Base-by-base conservation (phyloP, 495 filamentous ascomycete genomes). In the Penicillium paxilli region DNA sequence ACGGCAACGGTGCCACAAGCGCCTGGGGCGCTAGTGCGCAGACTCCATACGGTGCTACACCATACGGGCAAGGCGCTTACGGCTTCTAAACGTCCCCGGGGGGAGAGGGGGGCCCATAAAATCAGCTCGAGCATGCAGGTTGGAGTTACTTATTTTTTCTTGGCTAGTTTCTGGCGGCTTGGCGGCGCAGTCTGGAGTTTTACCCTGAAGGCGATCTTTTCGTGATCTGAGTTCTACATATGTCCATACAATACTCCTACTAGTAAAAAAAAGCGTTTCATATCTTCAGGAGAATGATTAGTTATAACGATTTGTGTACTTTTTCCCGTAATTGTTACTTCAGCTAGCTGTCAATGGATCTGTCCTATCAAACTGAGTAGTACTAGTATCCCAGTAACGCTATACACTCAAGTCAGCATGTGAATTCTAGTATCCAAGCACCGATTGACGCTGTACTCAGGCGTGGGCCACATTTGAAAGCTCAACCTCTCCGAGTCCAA, bases 11-110 rank as follows among this genome's bases (percentile, higher is more conserved):
- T 20, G 83, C 80, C 11, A 72, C 80, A 40, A 86, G 83, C 60
- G 75, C 80, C 4, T 91, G 87, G 85, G 87, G 84, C 38, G 80
- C 71, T 24, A 81, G 74, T 47, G 74, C 73, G 3, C 72, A 81
- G 44, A 86, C 83, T 5, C 82, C 80, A 1, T 88, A 87, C 45
- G 87, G 84, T 7, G 83, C 87, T 6, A 93, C 90, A 7, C 88
- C 89, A 0, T 87, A 85, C 66, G 84, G 85, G 9, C 77, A 80
- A 37, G 83, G 78, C 49, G 75, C 78, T 2, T 84, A 82, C 57
- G 81, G 80, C n/a, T 70, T 64, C 45, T 74, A 28, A 58, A 25
- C 17, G 30, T 20, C 38, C 26, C 45, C 21, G 42, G 21, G 30
- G 23, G 50, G 19, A 48, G 42, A 52, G 50, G 35, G 52, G 3